Evolutionary conservation across 202 grass and related monocot species (phyloP), one percentile per base, ranked within the genome.

Genomic region (Hordeum pubiflorum): DNA sequence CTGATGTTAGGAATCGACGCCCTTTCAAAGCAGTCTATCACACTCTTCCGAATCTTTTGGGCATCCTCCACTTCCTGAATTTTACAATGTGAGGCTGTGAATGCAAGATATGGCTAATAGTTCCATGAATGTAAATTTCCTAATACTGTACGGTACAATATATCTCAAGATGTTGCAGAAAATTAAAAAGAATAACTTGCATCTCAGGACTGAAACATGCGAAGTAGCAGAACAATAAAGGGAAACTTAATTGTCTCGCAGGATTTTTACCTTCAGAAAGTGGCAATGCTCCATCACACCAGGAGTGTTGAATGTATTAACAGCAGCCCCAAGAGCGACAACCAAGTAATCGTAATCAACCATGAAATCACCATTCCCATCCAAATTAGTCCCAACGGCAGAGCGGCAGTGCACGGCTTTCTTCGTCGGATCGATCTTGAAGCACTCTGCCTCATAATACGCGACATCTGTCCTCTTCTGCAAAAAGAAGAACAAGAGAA

Each of bases 41-140:
- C 95, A 86, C 88, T 86, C 84, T 75, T 89, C 54, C 92, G 58
- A 24, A 98, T 95, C 81, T 82, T 93, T 32, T 93, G 95, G 34
- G 95, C 95, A 86, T 98, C 95, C 80, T 98, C 92, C 79, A 98
- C 82, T 93, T 98, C 95, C 95, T 98, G 82, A 32, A 59, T 44
- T 90, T 37, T 72, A 75, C 23, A 76, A 85, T 55, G 57, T 69
- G 10, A 66, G 63, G 81, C 46, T 43, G 68, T 81, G 59, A 63
- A 68, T 38, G 46, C 7, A 77, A 10, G 54, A 56, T 57, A 46
- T 27, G 3, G 3, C 33, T 77, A 85, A 63, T 43, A 58, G 46
- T 59, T 64, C 44, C 63, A 72, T 57, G 54, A 76, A 71, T 62
- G n/a, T 44, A 68, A 80, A 57, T 63, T 29, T 78, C 11, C 15